These are phyloP conservation scores for Wallemia ichthyophaga DNA, from an alignment of 1,284 basidiomycete genomes.

Conservation along the genomic window DNA sequence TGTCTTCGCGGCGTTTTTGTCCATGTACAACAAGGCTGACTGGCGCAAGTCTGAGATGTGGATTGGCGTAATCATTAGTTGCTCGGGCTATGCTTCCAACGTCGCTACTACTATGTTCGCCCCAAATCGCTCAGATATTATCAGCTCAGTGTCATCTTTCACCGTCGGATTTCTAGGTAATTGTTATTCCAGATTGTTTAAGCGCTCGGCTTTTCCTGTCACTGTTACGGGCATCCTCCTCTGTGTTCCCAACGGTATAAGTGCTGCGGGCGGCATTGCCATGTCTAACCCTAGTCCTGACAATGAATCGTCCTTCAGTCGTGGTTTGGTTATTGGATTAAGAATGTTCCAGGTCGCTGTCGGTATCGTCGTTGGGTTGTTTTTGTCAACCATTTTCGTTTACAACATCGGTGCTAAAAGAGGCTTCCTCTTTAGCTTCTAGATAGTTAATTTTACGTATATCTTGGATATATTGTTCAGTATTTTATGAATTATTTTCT, in stretches of 20 bases:
- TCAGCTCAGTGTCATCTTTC: slow-evolving; percentile 59
- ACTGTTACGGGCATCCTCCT: slow-evolving; percentile 20
- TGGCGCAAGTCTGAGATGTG: slow-evolving; percentile 34
- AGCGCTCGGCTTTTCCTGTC: slow-evolving; percentile 63
- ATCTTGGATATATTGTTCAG: too few relatives aligned
- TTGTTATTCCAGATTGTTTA: slow-evolving; percentile 48
- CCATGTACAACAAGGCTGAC: slow-evolving; percentile 46
- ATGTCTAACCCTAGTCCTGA: slow-evolving; percentile 34
- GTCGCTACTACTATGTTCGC: slow-evolving; percentile 53
- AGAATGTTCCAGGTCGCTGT: slow-evolving; percentile 59
- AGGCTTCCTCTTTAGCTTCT: slow-evolving; percentile 57
- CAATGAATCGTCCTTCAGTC: slow-evolving; percentile 16
- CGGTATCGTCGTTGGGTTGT: slow-evolving; percentile 65
- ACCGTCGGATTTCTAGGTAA: slow-evolving; percentile 56
- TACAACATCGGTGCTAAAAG: slow-evolving; percentile 53
- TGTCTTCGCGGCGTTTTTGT: slow-evolving; percentile 39
- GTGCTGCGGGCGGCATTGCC: slow-evolving; percentile 51
- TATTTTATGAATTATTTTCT: too few relatives aligned
- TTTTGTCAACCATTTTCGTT: slow-evolving; percentile 56
- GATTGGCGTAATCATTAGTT: slow-evolving; percentile 62
- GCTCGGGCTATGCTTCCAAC: slow-evolving; percentile 27
- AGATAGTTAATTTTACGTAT: slow-evolving; percentile 3
- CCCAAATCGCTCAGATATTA: slow-evolving; percentile 52
- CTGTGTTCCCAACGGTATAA: slow-evolving; percentile 36
- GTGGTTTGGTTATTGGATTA: slow-evolving; percentile 17